Evolutionary conservation across 1,139 yeast genomes (phyloP), one percentile per base, ranked within the genome.

Genomic region (Hansenula lynferdii): DNA sequence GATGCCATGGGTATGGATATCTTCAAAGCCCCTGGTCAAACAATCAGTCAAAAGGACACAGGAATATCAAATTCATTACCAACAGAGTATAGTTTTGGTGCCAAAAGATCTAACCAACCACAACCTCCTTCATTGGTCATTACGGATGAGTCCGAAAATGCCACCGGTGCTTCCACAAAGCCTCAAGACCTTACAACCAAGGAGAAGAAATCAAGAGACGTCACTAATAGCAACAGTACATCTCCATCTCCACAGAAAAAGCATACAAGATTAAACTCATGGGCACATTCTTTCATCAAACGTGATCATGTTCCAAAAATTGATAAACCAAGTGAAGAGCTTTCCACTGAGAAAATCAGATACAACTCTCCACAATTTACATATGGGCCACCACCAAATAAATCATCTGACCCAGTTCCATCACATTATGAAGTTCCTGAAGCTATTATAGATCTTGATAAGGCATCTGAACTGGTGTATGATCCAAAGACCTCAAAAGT

Each of bases 401-500:
- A n/a, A n/a, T n/a, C n/a, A n/a, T n/a, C n/a, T n/a, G n/a, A n/a
- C n/a, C 36, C 34, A n/a, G 34, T 25, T 31, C 28, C 32, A 11
- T 7, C 34, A 22, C 43, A 37, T 12, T 47, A 43, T 27, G 69
- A 70, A 33, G 67, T 75, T 4, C 85, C 85, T 0, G 80, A 77
- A 48, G 82, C 84, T 5, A 68, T 77, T 24, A 80, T 80, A 28
- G 83, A 80, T 50, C 60, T 80, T 40, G 85, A 80, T 50, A 77
- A 76, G 40, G 79, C 80, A 12, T 60, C 75, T 15, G 70, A 70
- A 21, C 44, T 58, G 15, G 44, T 46, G 28, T 52, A 51, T 28
- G 57, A 58, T 33, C 59, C 60, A 4, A 43, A 51, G 7, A 19
- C 39, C 16, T 40, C 45, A 5, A 34, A 40, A 12, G 42, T 42